Evolutionary conservation across 2,329 filamentous ascomycete genomes (phyloP), one percentile per base, ranked within the genome.

Genomic region (Fusarium chuoi): DNA sequence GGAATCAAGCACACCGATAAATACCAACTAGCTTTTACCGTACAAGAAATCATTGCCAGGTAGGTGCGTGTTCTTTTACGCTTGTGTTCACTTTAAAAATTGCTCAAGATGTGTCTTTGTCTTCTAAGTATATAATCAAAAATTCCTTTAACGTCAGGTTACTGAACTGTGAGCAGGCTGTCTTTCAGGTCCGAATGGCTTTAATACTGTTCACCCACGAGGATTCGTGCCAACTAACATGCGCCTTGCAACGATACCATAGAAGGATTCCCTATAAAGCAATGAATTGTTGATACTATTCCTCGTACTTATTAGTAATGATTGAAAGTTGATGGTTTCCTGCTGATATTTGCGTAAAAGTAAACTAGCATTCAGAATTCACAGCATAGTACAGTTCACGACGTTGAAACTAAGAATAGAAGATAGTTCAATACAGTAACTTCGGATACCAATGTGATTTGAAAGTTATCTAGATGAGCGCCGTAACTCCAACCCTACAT

Each of bases 81-180:
- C 6, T 0, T 9, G 4, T 30, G 7, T 33, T 12, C 7, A 49
- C 26, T 22, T 17, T 1, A 3, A 4, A 48, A n/a, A 48, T 11
- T 3, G 1, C 30, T 33, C 12, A 13, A 33, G 12, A 33, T 5
- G 7, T 4, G 10, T 2, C 46, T 49, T 49, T 49, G 22, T 49
- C 0, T 4, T 1, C 0, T 3, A 0, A 17, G 5, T 8, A n/a
- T 30, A 2, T n/a, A 18, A 17, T n/a, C 3, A 13, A 9, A 9
- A 14, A 6, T 3, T 5, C 8, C 20, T 49, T 48, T 30, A 5
- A 30, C 6, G 0, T 9, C 20, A 12, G 14, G 20, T 8, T 33
- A 33, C 30, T 33, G 12, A 33, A 33, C 7, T 9, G 20, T 0
- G 10, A n/a, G 17, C 26, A 15, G 12, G 12, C 4, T 33, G 3